These are phyloP conservation scores for Arachnopeziza araneosa DNA, from an alignment of 2,329 filamentous ascomycete species.

Conservation along the genomic window DNA sequence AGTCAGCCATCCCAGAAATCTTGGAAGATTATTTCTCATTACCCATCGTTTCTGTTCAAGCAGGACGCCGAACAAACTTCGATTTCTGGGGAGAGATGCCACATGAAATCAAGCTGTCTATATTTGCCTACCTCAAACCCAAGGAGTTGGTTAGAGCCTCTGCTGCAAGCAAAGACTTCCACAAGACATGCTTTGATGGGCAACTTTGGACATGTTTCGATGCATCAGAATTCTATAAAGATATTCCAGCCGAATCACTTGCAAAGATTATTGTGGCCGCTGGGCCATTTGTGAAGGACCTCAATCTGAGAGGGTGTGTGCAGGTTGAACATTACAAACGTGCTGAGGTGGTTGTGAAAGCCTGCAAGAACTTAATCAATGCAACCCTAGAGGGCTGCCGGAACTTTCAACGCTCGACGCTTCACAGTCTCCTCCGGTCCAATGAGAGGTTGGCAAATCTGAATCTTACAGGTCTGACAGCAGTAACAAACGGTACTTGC, in stretches of 20 bases:
- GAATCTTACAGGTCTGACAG: conserved; percentile 76
- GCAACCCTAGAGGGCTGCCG: conserved; percentile 86
- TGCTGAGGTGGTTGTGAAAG: conserved; percentile 69
- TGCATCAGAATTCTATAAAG: conserved; percentile 76
- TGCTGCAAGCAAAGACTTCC: conserved; percentile 69
- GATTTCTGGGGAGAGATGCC: conserved; percentile 81
- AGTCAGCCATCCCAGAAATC: conserved; percentile 24
- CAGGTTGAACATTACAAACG: conserved; percentile 80
- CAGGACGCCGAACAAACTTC: conserved; percentile 35
- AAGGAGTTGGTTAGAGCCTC: conserved; percentile 78
- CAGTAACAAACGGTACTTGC: conserved; percentile 79
- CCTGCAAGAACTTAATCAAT: conserved; percentile 81
- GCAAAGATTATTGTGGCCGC: conserved; percentile 79
- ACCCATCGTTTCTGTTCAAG: conserved; percentile 11
- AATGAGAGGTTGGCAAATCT: conserved; percentile 77
- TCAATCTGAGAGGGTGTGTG: conserved; percentile 87
- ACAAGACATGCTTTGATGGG: conserved; percentile 85
- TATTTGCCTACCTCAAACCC: conserved; percentile 71
- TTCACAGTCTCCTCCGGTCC: conserved; percentile 68
- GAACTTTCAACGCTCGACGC: conserved; percentile 71
- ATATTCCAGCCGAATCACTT: conserved; percentile 79
- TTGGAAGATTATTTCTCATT: conserved; percentile 30
- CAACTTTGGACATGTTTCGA: conserved; percentile 88
- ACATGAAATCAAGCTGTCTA: conserved; percentile 71
- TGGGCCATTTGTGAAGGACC: conserved; percentile 82